Evolutionary conservation across 2,329 filamentous ascomycete genomes (phyloP).

Genomic region (Diaporthe sp.): DNA sequence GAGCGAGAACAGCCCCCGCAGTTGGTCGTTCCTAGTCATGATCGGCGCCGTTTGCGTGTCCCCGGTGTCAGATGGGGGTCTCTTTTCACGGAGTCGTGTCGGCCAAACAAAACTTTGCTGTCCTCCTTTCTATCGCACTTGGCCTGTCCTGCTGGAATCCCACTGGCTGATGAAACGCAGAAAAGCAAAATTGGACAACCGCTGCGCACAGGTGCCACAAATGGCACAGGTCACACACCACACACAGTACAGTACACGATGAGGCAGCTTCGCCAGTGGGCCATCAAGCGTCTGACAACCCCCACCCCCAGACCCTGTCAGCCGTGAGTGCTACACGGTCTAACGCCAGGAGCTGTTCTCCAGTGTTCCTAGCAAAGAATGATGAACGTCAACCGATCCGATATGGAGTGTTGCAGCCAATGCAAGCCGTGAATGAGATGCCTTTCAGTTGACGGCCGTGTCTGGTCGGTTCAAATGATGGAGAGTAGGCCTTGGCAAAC

Average conservation of each 20-base stretch:
- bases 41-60: conserved; percentile 30
- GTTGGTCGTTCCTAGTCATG: conserved; percentile 34
- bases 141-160: conserved; percentile 4
- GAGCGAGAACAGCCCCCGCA: conserved; percentile 10
- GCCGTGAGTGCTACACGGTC: not conserved
- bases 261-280: not conserved
- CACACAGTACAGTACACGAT: not conserved
- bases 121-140: conserved; percentile 10
- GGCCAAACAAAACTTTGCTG: conserved; percentile 28
- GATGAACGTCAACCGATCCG: not conserved
- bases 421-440: not conserved
- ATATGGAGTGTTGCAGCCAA: not conserved
- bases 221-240: not conserved
- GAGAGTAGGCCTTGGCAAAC: not conserved
- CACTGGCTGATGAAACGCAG: conserved; percentile 4
- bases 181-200: conserved; percentile 8
- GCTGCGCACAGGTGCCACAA: conserved; percentile 8
- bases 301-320: not conserved
- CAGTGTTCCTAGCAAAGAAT: not conserved
- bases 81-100: conserved; percentile 11
- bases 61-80: conserved; percentile 22
- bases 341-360: conserved; percentile 9
- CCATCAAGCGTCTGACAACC: not conserved
- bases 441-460: not conserved
- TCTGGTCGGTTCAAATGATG: not conserved